Conservation (phyloP, 371 early-diverging fungal genomes). For the Apophysomyces variabilis region DNA sequence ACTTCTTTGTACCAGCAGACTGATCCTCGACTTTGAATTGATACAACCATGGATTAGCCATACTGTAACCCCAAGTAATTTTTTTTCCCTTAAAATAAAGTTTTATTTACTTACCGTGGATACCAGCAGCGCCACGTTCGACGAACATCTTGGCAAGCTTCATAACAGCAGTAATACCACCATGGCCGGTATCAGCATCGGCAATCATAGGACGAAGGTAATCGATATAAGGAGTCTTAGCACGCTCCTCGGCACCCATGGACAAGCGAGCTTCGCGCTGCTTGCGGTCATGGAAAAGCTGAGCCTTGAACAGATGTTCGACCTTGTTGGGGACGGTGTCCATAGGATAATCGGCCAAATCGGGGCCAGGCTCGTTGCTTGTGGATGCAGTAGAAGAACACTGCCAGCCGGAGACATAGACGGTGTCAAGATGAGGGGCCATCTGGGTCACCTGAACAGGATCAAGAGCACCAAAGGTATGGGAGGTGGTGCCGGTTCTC, state of each 20-base stretch:
- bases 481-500: conserved; percentile 77
- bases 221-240: conserved; percentile 79
- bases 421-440: conserved; percentile 96
- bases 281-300: conserved; percentile 97
- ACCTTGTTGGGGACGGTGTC: conserved; percentile 99
- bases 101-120: conserved; percentile 56
- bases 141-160: conserved; percentile 90
- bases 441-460: conserved; percentile 96
- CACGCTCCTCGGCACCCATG: conserved; percentile 72
- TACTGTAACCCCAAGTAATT: no score
- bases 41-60: conserved; percentile 1
- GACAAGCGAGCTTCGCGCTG: conserved; percentile 90
- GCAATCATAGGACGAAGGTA: conserved; percentile 96
- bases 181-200: conserved; percentile 97
- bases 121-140: conserved; percentile 85
- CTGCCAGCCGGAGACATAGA: conserved; percentile 99
- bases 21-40: conserved; percentile 83
- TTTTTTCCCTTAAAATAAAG: conserved; percentile 1
- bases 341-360: conserved; percentile 98
- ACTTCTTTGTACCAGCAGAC: conserved; percentile 96
- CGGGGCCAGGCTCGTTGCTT: conserved; percentile 98
- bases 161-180: conserved; percentile 87
- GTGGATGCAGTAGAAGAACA: conserved; percentile 97
- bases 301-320: conserved; percentile 97
- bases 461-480: conserved; percentile 95